Percentiles rank a stretch among this genome's conserved stretches.
Conservation (phyloP, 73 alveolate genomes). For the Blepharisma japonicum region DNA sequence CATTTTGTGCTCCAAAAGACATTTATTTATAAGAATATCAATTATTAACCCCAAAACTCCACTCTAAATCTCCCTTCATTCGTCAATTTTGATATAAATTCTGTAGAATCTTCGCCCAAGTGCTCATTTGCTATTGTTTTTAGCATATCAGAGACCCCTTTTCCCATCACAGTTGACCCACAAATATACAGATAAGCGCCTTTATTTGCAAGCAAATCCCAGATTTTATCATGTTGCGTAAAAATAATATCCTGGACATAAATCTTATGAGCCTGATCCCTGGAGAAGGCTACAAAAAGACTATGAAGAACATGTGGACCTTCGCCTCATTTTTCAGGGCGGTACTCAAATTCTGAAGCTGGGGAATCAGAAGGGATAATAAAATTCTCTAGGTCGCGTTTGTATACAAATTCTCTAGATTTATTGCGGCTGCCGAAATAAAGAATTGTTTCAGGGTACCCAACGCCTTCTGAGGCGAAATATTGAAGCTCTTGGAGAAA, state of each 20-base stretch:
- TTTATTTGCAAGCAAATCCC: not conserved
- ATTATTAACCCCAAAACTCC: not conserved
- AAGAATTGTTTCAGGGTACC: not conserved
- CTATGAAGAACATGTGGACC: not conserved
- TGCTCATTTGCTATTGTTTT: slow-evolving; percentile 15
- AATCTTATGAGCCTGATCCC: slow-evolving; percentile 19
- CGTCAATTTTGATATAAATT: not conserved
- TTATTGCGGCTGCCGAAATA: slow-evolving; percentile 2
- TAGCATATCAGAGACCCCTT: not conserved
- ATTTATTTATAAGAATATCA: not conserved
- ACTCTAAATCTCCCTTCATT: not conserved
- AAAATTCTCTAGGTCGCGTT: not conserved
- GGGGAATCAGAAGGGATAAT: not conserved
- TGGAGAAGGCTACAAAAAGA: slow-evolving; percentile 6
- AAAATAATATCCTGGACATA: not conserved
- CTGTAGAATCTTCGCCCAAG: not conserved
- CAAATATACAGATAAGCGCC: not conserved
- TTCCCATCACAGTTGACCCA: slow-evolving; percentile 7
- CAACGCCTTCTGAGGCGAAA: not conserved
- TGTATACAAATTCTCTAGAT: slow-evolving; percentile 14
- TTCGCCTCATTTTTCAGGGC: slow-evolving; percentile 7
- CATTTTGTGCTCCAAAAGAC: too few relatives aligned
- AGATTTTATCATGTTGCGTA: not conserved
- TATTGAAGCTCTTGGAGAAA: not conserved
- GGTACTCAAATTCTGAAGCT: not conserved